Conservation (phyloP, 805 yeast species). For the Candida rishiriensis region DNA sequence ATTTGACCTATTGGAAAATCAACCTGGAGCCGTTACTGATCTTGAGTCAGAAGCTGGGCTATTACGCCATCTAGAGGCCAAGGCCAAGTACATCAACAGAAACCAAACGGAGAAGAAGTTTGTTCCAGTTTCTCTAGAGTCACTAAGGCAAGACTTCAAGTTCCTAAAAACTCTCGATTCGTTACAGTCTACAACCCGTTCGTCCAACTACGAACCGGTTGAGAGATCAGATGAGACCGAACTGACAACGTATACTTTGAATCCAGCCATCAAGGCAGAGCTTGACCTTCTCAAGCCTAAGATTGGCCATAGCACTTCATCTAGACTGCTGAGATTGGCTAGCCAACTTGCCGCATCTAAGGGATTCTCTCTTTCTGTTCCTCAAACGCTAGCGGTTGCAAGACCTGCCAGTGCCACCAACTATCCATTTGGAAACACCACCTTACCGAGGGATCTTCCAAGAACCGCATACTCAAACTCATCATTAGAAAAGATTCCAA, state of each 20-base stretch:
- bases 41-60: background rate
- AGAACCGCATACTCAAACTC: slow-evolving; percentile 10
- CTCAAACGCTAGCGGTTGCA: background rate
- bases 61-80: background rate
- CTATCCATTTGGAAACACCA: slow-evolving; percentile 26
- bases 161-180: background rate
- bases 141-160: background rate
- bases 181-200: background rate
- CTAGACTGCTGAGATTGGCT: slow-evolving; percentile 25
- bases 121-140: background rate
- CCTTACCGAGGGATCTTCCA: slow-evolving; percentile 14
- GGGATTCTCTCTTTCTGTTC: slow-evolving; percentile 16
- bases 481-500: slow-evolving; percentile 13
- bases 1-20: too few species aligned
- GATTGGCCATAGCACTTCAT: slow-evolving; percentile 21
- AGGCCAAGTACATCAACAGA: background rate
- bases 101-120: background rate
- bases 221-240: background rate
- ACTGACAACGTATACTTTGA: background rate
- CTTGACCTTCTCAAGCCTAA: slow-evolving; percentile 23
- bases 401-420: slow-evolving; percentile 14
- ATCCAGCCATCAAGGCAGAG: slow-evolving; percentile 5
- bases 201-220: background rate
- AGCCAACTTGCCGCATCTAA: slow-evolving; percentile 20
- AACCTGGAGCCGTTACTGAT: slow-evolving; percentile 4